Conservation (phyloP, 2,329 filamentous ascomycete species). For the Penicillium sp. region DNA sequence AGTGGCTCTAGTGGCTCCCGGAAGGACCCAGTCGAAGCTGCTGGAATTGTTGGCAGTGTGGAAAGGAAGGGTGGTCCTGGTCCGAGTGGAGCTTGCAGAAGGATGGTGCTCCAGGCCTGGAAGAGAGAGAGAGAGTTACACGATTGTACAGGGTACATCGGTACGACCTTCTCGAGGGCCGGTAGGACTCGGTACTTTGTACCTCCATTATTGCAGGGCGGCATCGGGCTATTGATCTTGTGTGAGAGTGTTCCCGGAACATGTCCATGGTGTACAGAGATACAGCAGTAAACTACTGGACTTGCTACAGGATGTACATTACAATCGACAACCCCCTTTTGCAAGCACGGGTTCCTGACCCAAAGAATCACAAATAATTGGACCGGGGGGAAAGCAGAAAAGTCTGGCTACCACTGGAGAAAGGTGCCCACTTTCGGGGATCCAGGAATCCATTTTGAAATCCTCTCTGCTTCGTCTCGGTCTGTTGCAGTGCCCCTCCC, state of each 20-base stretch:
- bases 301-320: neutral
- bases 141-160: slow-evolving; percentile 10
- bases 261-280: too few relatives aligned
- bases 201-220: neutral
- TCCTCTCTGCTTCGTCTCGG: too few relatives aligned
- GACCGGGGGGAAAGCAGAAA: neutral
- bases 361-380: slow-evolving; percentile 5
- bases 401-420: slow-evolving; percentile 3
- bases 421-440: slow-evolving; percentile 1
- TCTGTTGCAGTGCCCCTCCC: neutral
- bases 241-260: too few relatives aligned
- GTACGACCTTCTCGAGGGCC: neutral
- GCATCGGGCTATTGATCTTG: neutral
- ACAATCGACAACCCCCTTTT: too few relatives aligned
- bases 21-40: slow-evolving; percentile 12
- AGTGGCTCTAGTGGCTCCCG: too few relatives aligned
- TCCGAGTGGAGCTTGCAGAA: neutral
- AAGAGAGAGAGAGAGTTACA: slow-evolving; percentile 3
- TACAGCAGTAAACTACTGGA: neutral
- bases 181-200: neutral
- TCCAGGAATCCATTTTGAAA: neutral
- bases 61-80: too few relatives aligned
- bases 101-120: neutral
- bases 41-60: slow-evolving; percentile 15
- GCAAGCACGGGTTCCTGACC: neutral